phyloP scores from a whole-genome alignment of 2,329 filamentous ascomycete species.

The Herpotrichia juniperi region DNA sequence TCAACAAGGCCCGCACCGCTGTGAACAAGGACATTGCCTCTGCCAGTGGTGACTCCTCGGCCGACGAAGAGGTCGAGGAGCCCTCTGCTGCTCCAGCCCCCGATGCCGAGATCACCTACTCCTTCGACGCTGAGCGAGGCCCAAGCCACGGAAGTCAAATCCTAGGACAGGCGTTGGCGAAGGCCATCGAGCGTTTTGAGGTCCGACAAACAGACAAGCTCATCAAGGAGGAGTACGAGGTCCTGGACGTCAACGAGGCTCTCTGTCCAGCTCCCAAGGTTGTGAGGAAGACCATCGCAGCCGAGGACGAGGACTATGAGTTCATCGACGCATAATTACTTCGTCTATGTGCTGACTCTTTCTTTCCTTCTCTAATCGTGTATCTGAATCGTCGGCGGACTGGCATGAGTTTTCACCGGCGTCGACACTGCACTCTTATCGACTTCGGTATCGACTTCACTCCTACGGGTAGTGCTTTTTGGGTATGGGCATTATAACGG shows the following conservation, averaged over 20 bases:
- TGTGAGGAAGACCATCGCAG: conserved; percentile 32
- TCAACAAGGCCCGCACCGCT: conserved; percentile 40
- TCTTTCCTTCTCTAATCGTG: conserved; percentile 11
- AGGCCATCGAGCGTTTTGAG: conserved; percentile 66
- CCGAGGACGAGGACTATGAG: conserved; percentile 50
- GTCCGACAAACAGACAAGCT: conserved; percentile 66
- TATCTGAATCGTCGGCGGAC: conserved; percentile 20
- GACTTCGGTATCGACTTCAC: conserved; percentile 21
- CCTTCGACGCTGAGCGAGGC: conserved; percentile 58
- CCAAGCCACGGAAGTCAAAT: conserved; percentile 63
- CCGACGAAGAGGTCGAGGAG: conserved; percentile 53
- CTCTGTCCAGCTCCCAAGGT: conserved; percentile 39
- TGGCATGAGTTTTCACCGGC: conserved; percentile 28
- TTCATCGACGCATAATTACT: conserved; percentile 41
- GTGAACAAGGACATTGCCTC: conserved; percentile 53
- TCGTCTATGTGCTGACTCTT: neutral
- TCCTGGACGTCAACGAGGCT: conserved; percentile 51
- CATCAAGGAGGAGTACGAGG: conserved; percentile 66
- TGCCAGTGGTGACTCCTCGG: conserved; percentile 49
- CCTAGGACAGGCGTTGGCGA: conserved; percentile 61
- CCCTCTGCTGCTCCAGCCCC: conserved; percentile 51
- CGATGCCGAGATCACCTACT: conserved; percentile 59
- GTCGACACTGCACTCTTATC: conserved; percentile 22
- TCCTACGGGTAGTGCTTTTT: conserved; percentile 20
- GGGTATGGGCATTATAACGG: conserved; percentile 38